These are phyloP conservation scores for Waltergamsia citrina DNA, from an alignment of 2,329 filamentous ascomycete species.

Conservation along the genomic window DNA sequence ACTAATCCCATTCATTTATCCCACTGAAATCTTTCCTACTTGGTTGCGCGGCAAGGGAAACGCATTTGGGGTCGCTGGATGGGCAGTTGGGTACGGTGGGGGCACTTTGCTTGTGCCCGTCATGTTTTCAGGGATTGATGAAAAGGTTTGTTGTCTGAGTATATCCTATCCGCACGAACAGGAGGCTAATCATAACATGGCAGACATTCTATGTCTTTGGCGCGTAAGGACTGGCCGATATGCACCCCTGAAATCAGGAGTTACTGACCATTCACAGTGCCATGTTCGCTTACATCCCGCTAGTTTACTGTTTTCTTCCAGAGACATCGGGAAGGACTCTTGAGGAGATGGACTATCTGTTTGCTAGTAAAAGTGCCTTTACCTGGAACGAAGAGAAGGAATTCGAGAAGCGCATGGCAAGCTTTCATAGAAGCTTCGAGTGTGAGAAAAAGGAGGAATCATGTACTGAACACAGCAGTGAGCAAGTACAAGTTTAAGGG, in stretches of 20 bases:
- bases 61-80: conserved; percentile 33
- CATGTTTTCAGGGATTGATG: conserved; percentile 8
- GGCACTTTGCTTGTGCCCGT: conserved; percentile 24
- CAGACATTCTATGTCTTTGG: conserved; percentile 10
- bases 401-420: too few species aligned
- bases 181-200: too few species aligned
- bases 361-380: conserved; percentile 6
- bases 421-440: too few species aligned
- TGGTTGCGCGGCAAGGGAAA: conserved; percentile 24
- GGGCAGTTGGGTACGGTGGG: conserved; percentile 18
- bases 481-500: too few species aligned
- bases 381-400: not conserved
- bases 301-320: conserved; percentile 14
- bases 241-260: too few species aligned
- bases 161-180: too few species aligned
- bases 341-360: conserved; percentile 13
- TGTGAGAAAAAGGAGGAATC: too few species aligned
- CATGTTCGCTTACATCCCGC: conserved; percentile 10
- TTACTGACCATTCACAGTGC: too few species aligned
- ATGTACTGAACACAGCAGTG: too few species aligned
- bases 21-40: conserved; percentile 27
- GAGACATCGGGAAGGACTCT: conserved; percentile 19
- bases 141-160: too few species aligned
- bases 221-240: too few species aligned
- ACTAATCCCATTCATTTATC: conserved; percentile 29